phyloP scores from a whole-genome alignment of 2,329 filamentous ascomycete genomes.

The Ophiocordyceps camponoti-leonardi region DNA sequence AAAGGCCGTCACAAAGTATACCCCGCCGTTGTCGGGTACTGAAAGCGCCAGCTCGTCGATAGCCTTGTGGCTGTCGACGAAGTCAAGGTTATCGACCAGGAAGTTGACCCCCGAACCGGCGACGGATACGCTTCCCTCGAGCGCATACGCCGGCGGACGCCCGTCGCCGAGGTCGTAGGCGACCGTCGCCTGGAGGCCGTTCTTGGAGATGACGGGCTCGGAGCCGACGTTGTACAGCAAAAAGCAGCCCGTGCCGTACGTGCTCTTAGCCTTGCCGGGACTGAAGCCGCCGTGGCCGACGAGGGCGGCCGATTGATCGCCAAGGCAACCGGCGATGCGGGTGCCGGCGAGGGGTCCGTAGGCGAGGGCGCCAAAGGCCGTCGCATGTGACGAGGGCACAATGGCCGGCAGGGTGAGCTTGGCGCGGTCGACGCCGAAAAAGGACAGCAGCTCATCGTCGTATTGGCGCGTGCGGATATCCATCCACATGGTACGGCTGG shows the following conservation, averaged over 20 bases:
- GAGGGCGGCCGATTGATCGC: constrained; percentile 73
- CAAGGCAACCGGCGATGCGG: constrained; percentile 67
- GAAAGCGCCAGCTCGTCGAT: constrained; percentile 33
- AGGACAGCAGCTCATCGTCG: constrained; percentile 57
- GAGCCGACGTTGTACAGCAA: constrained; percentile 76
- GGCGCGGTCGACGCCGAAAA: constrained; percentile 53
- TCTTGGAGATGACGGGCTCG: constrained; percentile 69
- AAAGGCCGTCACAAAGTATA: constrained; percentile 79
- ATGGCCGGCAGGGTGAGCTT: constrained; percentile 71
- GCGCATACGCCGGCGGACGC: constrained; percentile 50
- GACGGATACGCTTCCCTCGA: constrained; percentile 73
- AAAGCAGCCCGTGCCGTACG: constrained; percentile 82
- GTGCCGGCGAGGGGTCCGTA: constrained; percentile 50
- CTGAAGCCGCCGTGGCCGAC: constrained; percentile 75
- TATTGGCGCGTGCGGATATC: constrained; percentile 68
- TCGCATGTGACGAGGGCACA: constrained; percentile 59
- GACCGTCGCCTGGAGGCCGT: constrained; percentile 71
- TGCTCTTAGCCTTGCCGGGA: constrained; percentile 75
- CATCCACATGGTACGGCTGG: constrained; percentile 89
- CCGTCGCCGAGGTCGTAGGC: constrained; percentile 61
- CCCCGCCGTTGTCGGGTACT: constrained; percentile 59
- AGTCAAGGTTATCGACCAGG: constrained; percentile 44
- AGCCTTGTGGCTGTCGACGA: constrained; percentile 32
- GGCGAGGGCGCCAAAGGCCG: constrained; percentile 52
- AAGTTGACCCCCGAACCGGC: constrained; percentile 70